phyloP scores from a whole-genome alignment of 768 basidiomycete genomes.

The Mycena polygramma region DNA sequence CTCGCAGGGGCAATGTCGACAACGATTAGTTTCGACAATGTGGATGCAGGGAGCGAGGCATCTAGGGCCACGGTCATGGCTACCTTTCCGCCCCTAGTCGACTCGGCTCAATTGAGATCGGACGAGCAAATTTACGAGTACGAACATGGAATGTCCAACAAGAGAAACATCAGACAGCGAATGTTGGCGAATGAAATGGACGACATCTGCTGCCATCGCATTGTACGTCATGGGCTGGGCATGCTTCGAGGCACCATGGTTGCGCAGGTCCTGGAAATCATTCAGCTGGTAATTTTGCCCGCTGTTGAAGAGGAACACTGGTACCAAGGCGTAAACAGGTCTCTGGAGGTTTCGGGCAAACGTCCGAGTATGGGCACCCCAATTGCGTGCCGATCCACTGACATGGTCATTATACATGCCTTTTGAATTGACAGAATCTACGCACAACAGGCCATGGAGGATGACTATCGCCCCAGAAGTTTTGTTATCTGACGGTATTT shows the following conservation, averaged over 20 bases:
- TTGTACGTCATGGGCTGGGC: conserved; percentile 78
- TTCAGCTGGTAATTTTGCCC: neutral
- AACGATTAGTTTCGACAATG: conserved; percentile 72
- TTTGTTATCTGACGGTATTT: conserved; percentile 39
- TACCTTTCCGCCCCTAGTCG: conserved; percentile 84
- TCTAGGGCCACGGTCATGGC: conserved; percentile 78
- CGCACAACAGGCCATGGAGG: conserved; percentile 76
- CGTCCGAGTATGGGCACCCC: conserved; percentile 83
- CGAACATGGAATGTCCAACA: conserved; percentile 92
- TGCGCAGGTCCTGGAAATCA: conserved; percentile 79
- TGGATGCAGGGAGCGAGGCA: conserved; percentile 53
- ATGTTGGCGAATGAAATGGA: conserved; percentile 71
- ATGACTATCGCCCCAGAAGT: conserved; percentile 64
- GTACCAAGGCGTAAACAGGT: conserved; percentile 81
- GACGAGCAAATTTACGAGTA: conserved; percentile 15
- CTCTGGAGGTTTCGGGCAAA: conserved; percentile 74
- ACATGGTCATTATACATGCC: conserved; percentile 7
- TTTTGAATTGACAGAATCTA: neutral
- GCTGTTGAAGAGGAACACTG: neutral
- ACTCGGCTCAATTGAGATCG: conserved; percentile 15
- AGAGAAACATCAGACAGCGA: conserved; percentile 74
- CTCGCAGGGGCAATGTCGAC: conserved; percentile 87
- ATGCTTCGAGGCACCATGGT: conserved; percentile 89
- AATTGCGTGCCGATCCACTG: conserved; percentile 93
- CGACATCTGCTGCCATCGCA: conserved; percentile 85